Conservation (phyloP, 306 rosid species). For the Prunus padus region DNA sequence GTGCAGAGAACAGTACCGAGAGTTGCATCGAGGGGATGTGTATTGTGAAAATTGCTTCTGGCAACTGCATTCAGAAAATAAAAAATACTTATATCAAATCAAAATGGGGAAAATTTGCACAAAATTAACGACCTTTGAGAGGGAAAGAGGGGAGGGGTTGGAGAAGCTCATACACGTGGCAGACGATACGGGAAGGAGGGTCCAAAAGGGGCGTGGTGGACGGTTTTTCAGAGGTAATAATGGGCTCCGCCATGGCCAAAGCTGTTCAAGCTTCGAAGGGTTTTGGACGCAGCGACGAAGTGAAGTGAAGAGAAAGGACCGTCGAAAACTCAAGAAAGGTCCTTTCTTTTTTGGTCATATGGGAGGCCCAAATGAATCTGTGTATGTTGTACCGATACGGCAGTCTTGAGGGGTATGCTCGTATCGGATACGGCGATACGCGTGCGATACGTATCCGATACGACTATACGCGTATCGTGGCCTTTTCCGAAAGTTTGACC, state of each 20-base stretch:
- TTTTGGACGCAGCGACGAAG: not conserved
- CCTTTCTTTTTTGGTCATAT: not conserved
- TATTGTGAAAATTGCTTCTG: conserved; percentile 92
- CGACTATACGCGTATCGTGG: too few relatives aligned
- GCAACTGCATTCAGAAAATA: conserved; percentile 47
- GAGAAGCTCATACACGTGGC: conserved; percentile 72
- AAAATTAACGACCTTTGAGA: not conserved
- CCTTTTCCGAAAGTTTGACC: too few relatives aligned
- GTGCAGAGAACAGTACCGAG: conserved; percentile 77
- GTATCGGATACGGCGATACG: too few relatives aligned
- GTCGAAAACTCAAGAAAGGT: not conserved
- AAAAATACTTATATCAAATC: not conserved
- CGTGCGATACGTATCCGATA: too few relatives aligned
- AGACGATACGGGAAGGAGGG: conserved; percentile 57
- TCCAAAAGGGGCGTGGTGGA: conserved; percentile 44
- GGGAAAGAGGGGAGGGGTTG: not conserved
- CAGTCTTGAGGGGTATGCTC: too few relatives aligned
- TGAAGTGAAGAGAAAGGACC: not conserved
- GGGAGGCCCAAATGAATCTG: not conserved
- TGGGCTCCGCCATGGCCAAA: conserved; percentile 52
- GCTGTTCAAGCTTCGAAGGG: not conserved
- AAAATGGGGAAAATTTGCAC: not conserved
- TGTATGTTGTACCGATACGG: too few relatives aligned
- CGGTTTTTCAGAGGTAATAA: conserved; percentile 49
- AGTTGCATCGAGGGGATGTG: conserved; percentile 95